Evolutionary conservation across 352 stramenopile species (phyloP).

Genomic region (Phytopythium mirpurense): DNA sequence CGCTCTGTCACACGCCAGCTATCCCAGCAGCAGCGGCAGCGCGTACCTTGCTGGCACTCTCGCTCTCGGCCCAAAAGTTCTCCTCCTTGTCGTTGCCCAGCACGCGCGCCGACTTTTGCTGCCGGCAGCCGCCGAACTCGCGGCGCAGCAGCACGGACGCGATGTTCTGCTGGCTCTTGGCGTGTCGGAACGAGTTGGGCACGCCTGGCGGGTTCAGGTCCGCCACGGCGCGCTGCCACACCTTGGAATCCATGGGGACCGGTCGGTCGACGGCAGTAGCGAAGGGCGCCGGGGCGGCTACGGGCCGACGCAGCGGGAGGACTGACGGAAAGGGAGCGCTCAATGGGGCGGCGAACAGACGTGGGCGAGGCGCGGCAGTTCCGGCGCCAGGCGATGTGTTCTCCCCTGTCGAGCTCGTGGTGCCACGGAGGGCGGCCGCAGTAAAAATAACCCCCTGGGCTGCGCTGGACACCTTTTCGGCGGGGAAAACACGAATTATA

Average conservation of each 20-base stretch:
- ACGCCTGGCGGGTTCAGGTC: constrained; percentile 68
- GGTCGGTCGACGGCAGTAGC: neutral
- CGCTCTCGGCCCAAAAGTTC: constrained; percentile 74
- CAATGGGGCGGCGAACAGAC: neutral
- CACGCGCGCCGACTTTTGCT: constrained; percentile 35
- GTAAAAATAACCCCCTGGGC: constrained; percentile 7
- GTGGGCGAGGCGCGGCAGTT: neutral
- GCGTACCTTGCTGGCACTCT: constrained; percentile 67
- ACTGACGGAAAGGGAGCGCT: neutral
- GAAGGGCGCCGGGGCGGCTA: neutral
- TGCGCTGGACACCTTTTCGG: neutral
- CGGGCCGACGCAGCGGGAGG: neutral
- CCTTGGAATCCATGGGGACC: constrained; percentile 40
- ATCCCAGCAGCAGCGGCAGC: neutral
- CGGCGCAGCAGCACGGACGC: constrained; percentile 51
- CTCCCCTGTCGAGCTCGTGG: neutral
- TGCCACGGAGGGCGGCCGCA: neutral
- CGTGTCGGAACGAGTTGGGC: constrained; percentile 68
- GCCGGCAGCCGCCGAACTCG: constrained; percentile 39
- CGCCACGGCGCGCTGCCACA: constrained; percentile 67
- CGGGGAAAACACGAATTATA: neutral
- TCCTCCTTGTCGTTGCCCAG: constrained; percentile 48
- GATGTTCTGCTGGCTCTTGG: constrained; percentile 64
- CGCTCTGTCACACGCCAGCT: neutral
- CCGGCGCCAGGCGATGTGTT: neutral